Conservation (phyloP, 1,284 basidiomycete species). For the Ceratobasidium sp. region DNA sequence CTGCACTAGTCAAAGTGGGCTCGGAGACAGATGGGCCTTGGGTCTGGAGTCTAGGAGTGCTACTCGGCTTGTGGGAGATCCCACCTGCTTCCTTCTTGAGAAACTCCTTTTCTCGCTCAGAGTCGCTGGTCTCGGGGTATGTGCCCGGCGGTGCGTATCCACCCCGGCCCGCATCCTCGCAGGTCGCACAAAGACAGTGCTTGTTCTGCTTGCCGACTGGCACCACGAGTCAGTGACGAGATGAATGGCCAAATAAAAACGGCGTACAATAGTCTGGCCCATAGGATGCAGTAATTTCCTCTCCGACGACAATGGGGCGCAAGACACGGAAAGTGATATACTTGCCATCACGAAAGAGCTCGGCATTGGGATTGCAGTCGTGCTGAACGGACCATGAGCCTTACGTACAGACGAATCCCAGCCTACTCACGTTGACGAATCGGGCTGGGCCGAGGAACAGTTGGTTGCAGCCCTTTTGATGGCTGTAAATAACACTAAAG, state of each 20-base stretch:
- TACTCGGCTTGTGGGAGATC: neutral
- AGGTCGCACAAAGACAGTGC: constrained; percentile 89
- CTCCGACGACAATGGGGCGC: constrained; percentile 78
- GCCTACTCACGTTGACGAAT: constrained; percentile 86
- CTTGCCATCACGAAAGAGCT: constrained; percentile 83
- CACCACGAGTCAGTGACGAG: constrained; percentile 18
- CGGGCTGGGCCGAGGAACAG: constrained; percentile 91
- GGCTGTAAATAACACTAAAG: constrained; percentile 90
- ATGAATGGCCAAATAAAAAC: neutral
- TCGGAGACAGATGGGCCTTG: neutral
- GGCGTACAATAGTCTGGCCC: constrained; percentile 82
- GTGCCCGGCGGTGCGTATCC: constrained; percentile 70
- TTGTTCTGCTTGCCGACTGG: constrained; percentile 85
- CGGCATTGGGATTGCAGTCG: constrained; percentile 89
- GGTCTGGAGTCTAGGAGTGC: neutral
- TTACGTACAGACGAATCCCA: neutral
- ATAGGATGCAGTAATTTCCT: constrained; percentile 87
- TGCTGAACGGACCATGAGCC: constrained; percentile 60
- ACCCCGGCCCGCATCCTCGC: constrained; percentile 77
- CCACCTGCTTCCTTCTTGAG: constrained; percentile 1
- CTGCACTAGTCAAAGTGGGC: constrained; percentile 7
- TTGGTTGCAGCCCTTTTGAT: constrained; percentile 90
- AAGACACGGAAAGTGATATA: constrained; percentile 90
- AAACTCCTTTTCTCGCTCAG: constrained; percentile 34
- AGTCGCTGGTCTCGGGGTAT: constrained; percentile 45